Percentiles rank a stretch among this genome's conserved stretches.
These are phyloP conservation scores for Coemansia sp. DNA, from an alignment of 192 early-diverging fungal genomes.

Conservation along the genomic window DNA sequence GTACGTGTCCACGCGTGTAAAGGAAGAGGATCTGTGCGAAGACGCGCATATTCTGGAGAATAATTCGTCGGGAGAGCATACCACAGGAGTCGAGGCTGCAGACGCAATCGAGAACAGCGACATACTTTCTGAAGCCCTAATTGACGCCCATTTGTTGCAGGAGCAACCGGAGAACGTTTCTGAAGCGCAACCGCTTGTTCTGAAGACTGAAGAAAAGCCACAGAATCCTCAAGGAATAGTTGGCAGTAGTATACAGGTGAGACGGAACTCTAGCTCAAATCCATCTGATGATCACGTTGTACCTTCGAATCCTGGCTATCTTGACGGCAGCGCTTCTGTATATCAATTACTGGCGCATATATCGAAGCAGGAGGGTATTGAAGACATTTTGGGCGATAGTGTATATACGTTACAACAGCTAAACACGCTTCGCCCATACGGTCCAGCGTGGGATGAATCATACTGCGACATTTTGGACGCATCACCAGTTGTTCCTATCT, in stretches of 20 bases:
- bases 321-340: conserved; percentile 34
- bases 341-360: conserved; percentile 41
- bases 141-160: no score
- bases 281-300: conserved; percentile 22
- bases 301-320: conserved; percentile 15
- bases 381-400: conserved; percentile 45
- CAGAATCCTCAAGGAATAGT: not conserved
- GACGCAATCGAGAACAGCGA: not conserved
- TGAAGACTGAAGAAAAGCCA: not conserved
- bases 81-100: not conserved
- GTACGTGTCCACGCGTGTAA: not conserved
- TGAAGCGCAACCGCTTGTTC: not conserved
- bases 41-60: not conserved
- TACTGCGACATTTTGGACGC: conserved; percentile 49
- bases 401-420: conserved; percentile 37
- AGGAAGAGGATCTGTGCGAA: not conserved
- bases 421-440: conserved; percentile 24
- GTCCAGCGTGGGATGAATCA: conserved; percentile 37
- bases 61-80: not conserved
- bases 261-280: not conserved
- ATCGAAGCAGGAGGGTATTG: conserved; percentile 20
- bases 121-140: not conserved
- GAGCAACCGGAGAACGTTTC: not conserved
- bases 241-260: not conserved
- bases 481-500: conserved; percentile 48